Evolutionary conservation across 768 basidiomycete species (phyloP).

Genomic region (Suillus weaverae): DNA sequence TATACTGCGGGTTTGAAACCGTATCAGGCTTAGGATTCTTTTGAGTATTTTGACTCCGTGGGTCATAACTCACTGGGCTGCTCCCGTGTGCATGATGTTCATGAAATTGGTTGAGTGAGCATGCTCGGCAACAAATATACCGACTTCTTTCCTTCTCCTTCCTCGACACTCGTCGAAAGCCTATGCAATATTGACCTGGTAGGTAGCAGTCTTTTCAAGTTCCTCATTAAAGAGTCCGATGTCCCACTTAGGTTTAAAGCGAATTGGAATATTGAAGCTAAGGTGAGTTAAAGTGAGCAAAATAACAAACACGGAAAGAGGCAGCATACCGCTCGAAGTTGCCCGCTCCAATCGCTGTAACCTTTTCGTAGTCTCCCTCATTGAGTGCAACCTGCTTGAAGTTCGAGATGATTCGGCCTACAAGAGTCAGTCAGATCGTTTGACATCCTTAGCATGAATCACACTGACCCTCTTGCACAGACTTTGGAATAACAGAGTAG

Average conservation of each 20-base stretch:
- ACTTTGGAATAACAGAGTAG: slow-evolving; percentile 84
- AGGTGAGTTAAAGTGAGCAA: background rate
- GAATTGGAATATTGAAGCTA: slow-evolving; percentile 60
- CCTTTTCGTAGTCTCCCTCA: slow-evolving; percentile 63
- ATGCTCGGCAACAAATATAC: background rate
- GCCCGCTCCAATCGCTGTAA: slow-evolving; percentile 39
- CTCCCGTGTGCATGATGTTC: background rate
- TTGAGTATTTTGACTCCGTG: background rate
- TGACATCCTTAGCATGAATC: slow-evolving; percentile 5
- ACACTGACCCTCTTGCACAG: slow-evolving; percentile 54
- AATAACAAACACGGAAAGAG: background rate
- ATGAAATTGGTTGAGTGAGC: background rate
- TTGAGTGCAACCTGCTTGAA: slow-evolving; percentile 72
- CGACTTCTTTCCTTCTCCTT: background rate
- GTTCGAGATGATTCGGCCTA: slow-evolving; percentile 70
- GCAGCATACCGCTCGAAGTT: slow-evolving; percentile 35
- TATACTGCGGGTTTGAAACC: background rate
- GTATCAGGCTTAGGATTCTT: background rate
- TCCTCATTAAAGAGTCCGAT: slow-evolving; percentile 71
- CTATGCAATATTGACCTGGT: slow-evolving; percentile 35
- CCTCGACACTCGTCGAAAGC: background rate
- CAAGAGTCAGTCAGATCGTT: background rate
- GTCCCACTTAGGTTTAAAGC: slow-evolving; percentile 64
- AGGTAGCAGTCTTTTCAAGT: slow-evolving; percentile 44
- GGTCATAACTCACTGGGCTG: background rate